These are phyloP conservation scores for Botrytis galanthina DNA, from an alignment of 2,329 filamentous ascomycete species.

Conservation along the genomic window DNA sequence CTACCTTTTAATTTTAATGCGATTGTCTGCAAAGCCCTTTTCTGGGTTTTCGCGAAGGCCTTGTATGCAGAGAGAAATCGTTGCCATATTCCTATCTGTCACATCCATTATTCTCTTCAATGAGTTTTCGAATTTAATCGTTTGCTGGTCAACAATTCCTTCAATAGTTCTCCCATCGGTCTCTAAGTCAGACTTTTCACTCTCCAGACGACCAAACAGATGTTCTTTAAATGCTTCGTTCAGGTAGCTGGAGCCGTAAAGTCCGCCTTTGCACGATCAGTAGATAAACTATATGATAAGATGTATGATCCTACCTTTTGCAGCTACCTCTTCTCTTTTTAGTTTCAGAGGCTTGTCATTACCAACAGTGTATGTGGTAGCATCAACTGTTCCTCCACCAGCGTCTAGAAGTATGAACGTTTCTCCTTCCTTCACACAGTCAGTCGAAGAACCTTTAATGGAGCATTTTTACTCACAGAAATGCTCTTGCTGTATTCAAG, in stretches of 20 bases:
- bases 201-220: constrained; percentile 17
- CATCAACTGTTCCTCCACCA: constrained; percentile 36
- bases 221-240: constrained; percentile 24
- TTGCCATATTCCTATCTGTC: not conserved
- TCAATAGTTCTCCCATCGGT: constrained; percentile 14
- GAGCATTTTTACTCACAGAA: not conserved
- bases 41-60: not conserved
- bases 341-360: constrained; percentile 28
- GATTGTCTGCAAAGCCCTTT: not conserved
- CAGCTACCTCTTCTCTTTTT: constrained; percentile 26
- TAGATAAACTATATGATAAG: not conserved
- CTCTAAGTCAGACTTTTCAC: constrained; percentile 22
- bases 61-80: not conserved
- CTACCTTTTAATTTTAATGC: not conserved
- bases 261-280: constrained; percentile 14
- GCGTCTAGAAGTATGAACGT: constrained; percentile 31
- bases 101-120: constrained; percentile 18
- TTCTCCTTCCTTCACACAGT: constrained; percentile 24
- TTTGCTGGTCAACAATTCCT: constrained; percentile 20
- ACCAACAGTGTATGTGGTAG: constrained; percentile 32
- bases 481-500: constrained; percentile 18
- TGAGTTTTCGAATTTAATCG: constrained; percentile 23
- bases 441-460: not conserved
- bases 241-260: constrained; percentile 25
- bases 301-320: constrained; percentile 23